phyloP scores from a whole-genome alignment of 352 stramenopile species.

The Globisporangium radiosum region DNA sequence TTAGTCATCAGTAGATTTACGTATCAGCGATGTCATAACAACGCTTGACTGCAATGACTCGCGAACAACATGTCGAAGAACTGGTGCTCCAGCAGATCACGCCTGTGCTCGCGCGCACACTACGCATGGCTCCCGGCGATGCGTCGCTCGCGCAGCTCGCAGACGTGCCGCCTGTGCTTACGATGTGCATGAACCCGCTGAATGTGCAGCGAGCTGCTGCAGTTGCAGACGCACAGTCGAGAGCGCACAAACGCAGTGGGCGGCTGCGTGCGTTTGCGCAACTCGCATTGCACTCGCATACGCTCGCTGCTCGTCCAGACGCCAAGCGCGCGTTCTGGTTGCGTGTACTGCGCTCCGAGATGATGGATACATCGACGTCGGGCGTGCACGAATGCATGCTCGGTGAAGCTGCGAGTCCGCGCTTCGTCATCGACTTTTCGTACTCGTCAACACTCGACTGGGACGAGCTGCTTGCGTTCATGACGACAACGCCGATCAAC shows the following conservation, averaged over 20 bases:
- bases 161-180: not conserved
- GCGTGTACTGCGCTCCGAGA: not conserved
- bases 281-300: not conserved
- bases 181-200: slow-evolving; percentile 1
- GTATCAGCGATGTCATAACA: not conserved
- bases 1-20: too few relatives aligned
- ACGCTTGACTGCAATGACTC: not conserved
- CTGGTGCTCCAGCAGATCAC: not conserved
- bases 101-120: not conserved
- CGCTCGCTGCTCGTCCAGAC: not conserved
- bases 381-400: slow-evolving; percentile 1
- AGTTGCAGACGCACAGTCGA: not conserved
- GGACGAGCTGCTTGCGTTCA: slow-evolving; percentile 1
- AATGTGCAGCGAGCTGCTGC: not conserved
- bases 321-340: slow-evolving; percentile 1
- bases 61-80: not conserved
- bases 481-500: not conserved
- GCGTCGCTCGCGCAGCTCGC: slow-evolving; percentile 1
- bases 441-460: not conserved
- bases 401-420: not conserved
- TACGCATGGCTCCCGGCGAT: slow-evolving; percentile 2
- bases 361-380: slow-evolving; percentile 4
- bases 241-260: not conserved
- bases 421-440: slow-evolving; percentile 5
- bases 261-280: not conserved